Evolutionary conservation across 768 basidiomycete genomes (phyloP), one percentile per base, ranked within the genome.

Genomic region (Hericium coralloides): DNA sequence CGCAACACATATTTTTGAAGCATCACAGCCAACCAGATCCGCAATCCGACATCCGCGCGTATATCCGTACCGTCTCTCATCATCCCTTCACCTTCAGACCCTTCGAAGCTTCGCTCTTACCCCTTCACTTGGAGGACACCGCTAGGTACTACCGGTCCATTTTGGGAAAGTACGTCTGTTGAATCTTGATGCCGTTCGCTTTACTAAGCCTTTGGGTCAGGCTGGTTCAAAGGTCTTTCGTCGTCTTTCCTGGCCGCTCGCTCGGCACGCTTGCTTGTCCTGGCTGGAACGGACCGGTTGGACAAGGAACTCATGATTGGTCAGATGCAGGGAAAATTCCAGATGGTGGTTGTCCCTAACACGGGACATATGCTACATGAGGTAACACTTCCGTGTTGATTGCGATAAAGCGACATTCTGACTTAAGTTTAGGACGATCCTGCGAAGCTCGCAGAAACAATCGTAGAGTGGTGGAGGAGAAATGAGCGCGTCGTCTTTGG

Each of bases 361-460:
- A 91, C 92, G 0, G 95, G 97, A 0, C 97, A 99, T 66, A 89
- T 97, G 75, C 67, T 99, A 22, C 95, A 98, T 49, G 95, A 98
- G 78, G 93, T 92, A 55, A 48, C 80, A 22, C 25, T 18, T n/a
- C 31, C 25, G 9, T 36, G 12, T 37, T n/a, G 41, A 10, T 66
- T 8, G 2, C 2, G 31, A 31, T 9, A 31, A 31, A 9, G 31
- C 31, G 10, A 31, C 8, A 9, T 31, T 31, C 31, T 31, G 31
- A 31, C 31, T 31, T 31, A 9, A 12, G 22, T 23, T 14, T 49
- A 97, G 90, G 95, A 99, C 66, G 84, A 95, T 65, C 95, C 95
- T 0, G 82, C 76, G 7, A 78, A 79, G 20, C 71, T 94, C 10
- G 92, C 95, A 3, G 84, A 88, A 60, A 81, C 90, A 23, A 65